Conservation (phyloP, 73 alveolate species). For the Tetrahymena borealis region DNA sequence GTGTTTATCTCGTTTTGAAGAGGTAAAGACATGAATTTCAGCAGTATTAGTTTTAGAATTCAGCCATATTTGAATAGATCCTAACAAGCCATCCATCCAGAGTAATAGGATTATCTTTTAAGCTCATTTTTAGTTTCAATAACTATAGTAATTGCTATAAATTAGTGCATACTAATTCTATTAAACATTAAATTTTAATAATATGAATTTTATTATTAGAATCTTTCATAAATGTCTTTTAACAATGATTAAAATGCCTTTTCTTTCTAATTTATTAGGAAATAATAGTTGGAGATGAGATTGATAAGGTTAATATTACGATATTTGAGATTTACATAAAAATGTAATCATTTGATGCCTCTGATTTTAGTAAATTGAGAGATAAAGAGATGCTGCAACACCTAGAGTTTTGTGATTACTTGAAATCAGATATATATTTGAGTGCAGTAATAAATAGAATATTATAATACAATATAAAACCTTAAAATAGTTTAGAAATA, state of each 20-base stretch:
- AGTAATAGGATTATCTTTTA: background rate
- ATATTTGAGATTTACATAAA: background rate
- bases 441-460: background rate
- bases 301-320: background rate
- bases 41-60: background rate
- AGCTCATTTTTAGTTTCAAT: background rate
- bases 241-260: too few relatives aligned
- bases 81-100: background rate
- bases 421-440: background rate
- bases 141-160: too few relatives aligned
- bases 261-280: background rate
- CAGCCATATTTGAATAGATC: background rate
- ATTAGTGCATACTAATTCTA: background rate
- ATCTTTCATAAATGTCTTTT: too few relatives aligned
- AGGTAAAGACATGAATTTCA: background rate
- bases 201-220: background rate
- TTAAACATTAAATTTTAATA: background rate
- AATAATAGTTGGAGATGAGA: background rate
- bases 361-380: background rate
- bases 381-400: background rate
- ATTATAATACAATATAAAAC: background rate
- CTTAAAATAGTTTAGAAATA: background rate
- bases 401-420: background rate
- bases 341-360: background rate
- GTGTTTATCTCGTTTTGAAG: background rate